Conservation (phyloP, 176 grass and related monocot genomes). For the Leersia perrieri region DNA sequence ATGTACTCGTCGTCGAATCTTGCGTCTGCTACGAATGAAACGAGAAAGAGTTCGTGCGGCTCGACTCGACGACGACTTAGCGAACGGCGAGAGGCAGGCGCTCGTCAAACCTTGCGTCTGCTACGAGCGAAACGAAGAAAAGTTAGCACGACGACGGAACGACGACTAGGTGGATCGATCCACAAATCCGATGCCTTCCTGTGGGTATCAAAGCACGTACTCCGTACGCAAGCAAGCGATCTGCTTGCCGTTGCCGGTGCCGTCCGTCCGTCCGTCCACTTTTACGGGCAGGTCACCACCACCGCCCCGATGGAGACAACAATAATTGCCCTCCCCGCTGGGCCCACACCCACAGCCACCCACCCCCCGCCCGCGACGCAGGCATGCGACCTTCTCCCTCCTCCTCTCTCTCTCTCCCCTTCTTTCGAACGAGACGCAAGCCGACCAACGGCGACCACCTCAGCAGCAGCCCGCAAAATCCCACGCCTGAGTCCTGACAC, state of each 20-base stretch:
- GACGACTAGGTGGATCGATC: neutral
- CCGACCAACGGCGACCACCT: constrained; percentile 64
- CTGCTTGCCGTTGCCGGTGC: neutral
- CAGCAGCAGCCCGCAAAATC: constrained; percentile 26
- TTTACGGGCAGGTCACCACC: constrained; percentile 21
- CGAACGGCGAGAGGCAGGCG: too few relatives aligned
- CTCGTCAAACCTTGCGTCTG: too few relatives aligned
- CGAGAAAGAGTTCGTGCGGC: too few relatives aligned
- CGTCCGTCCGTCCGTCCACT: constrained; percentile 1
- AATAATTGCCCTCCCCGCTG: constrained; percentile 27
- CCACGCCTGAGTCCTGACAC: constrained; percentile 46
- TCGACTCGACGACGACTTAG: too few relatives aligned
- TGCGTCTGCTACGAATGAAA: neutral
- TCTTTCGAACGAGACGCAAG: constrained; percentile 37
- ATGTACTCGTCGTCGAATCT: too few relatives aligned
- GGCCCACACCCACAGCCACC: constrained; percentile 34
- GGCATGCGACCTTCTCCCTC: neutral
- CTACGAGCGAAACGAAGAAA: too few relatives aligned
- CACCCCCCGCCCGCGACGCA: constrained; percentile 11
- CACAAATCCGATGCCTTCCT: neutral
- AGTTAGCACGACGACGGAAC: neutral
- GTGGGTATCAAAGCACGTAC: too few relatives aligned
- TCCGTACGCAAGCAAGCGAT: neutral
- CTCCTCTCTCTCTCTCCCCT: neutral
- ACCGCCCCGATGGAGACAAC: constrained; percentile 13